Evolutionary conservation across 192 early-diverging fungal species (phyloP), one percentile per base, ranked within the genome.

Genomic region (Coemansia brasiliensis): DNA sequence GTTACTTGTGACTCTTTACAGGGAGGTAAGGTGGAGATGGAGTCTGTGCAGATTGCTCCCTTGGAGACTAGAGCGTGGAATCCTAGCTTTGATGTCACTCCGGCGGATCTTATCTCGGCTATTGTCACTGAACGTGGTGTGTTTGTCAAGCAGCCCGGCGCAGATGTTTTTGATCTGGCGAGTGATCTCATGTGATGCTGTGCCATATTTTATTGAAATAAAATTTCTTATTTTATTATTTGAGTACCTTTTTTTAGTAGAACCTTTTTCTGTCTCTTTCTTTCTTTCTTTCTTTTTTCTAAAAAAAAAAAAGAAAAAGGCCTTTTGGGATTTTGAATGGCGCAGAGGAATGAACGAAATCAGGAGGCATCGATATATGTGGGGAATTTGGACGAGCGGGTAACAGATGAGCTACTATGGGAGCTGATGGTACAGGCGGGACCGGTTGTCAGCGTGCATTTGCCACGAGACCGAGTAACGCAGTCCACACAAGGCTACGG

Each of bases 351-450:
- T 53, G 94, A 96, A 71, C 85, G 94, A 45, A 99, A 99, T 79
- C 96, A 99, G 71, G 94, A 98, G 59, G 95, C 95, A 18, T 94
- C 96, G 15, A 86, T 95, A 25, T 99, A 99, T 65, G 89, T 98
- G 59, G 96, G 95, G 52, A 99, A 99, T 74, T 83, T 99, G 52
- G 95, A 98, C 70, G 94, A 96, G 50, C 83, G 92, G 21, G 92
- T 90, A 32, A 90, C 93, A 3, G 97, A 99, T 56, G 84, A 89
- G 17, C 72, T 99, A 44, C 73, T 99, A 25, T 99, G 95, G 95
- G 97, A 99, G 67, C 84, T 99, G 65, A 94, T 99, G 91, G 86
- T 97, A 48, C 97, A 99, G 71, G 94, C 91, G 8, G 97, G 97
- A 0, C 96, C 94, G 17, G 91, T 79, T 70, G 92, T 92, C 5